Conservation (phyloP, 192 early-diverging fungal species). For the Backusella australiensis region DNA sequence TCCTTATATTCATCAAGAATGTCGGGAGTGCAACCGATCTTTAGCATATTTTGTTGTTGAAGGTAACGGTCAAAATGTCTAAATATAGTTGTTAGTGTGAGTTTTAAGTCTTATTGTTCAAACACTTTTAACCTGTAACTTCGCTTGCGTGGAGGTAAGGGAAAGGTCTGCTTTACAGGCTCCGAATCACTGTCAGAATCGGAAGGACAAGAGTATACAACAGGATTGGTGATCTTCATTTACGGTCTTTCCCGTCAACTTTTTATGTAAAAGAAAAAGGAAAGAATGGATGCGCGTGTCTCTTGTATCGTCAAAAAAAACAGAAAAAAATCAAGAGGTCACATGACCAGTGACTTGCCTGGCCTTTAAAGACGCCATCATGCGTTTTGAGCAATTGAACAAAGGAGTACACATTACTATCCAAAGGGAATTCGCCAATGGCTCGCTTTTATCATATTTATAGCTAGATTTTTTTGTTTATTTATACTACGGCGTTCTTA, state of each 20-base stretch:
- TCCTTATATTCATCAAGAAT: not conserved
- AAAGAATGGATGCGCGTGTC: not conserved
- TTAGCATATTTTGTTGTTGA: not conserved
- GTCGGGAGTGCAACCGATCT: not conserved
- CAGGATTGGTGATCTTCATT: slow-evolving; percentile 10
- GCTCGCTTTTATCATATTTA: too few relatives aligned
- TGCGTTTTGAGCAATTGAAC: too few relatives aligned
- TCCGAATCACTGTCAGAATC: slow-evolving; percentile 9
- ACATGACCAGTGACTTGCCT: not conserved
- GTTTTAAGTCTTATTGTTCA: not conserved
- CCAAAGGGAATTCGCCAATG: too few relatives aligned
- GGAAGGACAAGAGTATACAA: not conserved
- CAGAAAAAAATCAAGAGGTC: not conserved
- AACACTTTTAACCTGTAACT: not conserved
- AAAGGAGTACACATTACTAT: too few relatives aligned
- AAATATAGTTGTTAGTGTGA: not conserved
- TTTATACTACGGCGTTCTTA: too few relatives aligned
- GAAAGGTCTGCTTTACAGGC: not conserved
- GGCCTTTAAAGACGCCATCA: not conserved
- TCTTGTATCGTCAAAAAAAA: not conserved
- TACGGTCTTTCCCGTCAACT: not conserved
- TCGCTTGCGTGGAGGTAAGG: not conserved
- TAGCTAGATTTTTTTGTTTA: too few relatives aligned
- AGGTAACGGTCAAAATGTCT: not conserved
- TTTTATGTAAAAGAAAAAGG: not conserved